Evolutionary conservation across 2,329 filamentous ascomycete genomes (phyloP).

Genomic region (Aureobasidium pullulans): DNA sequence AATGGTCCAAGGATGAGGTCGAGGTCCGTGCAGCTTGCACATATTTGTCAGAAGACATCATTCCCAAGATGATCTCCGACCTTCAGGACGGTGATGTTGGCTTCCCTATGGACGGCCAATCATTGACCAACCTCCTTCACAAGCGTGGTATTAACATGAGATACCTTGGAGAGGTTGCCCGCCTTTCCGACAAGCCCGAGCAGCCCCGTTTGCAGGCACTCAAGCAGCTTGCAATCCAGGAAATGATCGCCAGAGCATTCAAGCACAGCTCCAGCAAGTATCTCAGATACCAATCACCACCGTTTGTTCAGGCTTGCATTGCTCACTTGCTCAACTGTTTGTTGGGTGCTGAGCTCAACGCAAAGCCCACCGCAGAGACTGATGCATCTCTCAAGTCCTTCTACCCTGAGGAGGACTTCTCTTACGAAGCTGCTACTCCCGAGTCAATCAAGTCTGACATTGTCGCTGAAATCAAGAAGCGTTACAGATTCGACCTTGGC

Average conservation of each 20-base stretch:
- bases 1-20: constrained; percentile 75
- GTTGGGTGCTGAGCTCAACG: constrained; percentile 67
- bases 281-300: constrained; percentile 69
- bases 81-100: constrained; percentile 87
- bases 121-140: constrained; percentile 79
- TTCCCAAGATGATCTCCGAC: constrained; percentile 80
- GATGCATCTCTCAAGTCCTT: constrained; percentile 66
- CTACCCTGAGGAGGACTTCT: constrained; percentile 74
- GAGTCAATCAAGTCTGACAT: constrained; percentile 63
- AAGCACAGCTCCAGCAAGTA: constrained; percentile 83
- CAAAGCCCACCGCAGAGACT: constrained; percentile 68
- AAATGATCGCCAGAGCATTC: constrained; percentile 93
- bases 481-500: constrained; percentile 70
- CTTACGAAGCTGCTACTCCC: constrained; percentile 72
- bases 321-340: constrained; percentile 92
- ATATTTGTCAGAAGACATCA: constrained; percentile 66
- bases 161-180: constrained; percentile 81
- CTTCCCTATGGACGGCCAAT: constrained; percentile 97
- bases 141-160: constrained; percentile 96
- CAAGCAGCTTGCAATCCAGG: constrained; percentile 69
- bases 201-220: constrained; percentile 70
- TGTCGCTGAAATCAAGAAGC: constrained; percentile 59
- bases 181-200: constrained; percentile 52
- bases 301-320: constrained; percentile 71
- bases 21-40: constrained; percentile 79